Evolutionary conservation across 345 rosid species (phyloP).

Genomic region (Linum tenue): DNA sequence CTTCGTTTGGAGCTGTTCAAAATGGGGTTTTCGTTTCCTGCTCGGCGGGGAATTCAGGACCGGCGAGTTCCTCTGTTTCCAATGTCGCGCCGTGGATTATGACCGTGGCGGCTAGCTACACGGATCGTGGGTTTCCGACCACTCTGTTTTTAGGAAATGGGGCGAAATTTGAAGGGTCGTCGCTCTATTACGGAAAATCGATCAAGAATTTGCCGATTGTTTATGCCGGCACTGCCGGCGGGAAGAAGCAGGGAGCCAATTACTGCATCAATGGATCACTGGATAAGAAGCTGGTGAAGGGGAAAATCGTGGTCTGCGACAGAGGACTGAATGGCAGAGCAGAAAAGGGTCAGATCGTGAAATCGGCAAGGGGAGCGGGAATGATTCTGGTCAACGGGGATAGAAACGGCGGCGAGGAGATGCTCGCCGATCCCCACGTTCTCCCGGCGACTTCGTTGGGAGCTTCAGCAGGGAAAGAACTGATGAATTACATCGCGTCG

Average conservation of each 20-base stretch:
- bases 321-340: conserved; percentile 13
- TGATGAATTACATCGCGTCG: conserved; percentile 36
- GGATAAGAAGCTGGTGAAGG: conserved; percentile 21
- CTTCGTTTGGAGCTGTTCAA: conserved; percentile 43
- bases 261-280: conserved; percentile 30
- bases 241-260: conserved; percentile 19
- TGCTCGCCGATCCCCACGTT: conserved; percentile 50
- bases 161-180: conserved; percentile 33
- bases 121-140: conserved; percentile 56
- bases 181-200: conserved; percentile 33
- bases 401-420: conserved; percentile 46
- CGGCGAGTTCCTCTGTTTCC: conserved; percentile 32
- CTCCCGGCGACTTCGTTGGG: conserved; percentile 52
- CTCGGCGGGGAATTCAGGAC: conserved; percentile 79
- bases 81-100: conserved; percentile 79
- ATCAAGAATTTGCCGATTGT: conserved; percentile 36
- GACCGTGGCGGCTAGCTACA: conserved; percentile 82
- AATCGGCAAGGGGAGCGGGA: conserved; percentile 51
- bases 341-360: conserved; percentile 31
- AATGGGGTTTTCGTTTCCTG: conserved; percentile 66
- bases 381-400: conserved; percentile 49
- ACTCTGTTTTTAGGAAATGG: conserved; percentile 45
- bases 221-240: conserved; percentile 47
- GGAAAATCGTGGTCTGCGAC: conserved; percentile 37
- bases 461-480: conserved; percentile 30